Evolutionary conservation across 75 land plant genomes (phyloP), one percentile per base, ranked within the genome.

Genomic region (Sequoiadendron giganteum): DNA sequence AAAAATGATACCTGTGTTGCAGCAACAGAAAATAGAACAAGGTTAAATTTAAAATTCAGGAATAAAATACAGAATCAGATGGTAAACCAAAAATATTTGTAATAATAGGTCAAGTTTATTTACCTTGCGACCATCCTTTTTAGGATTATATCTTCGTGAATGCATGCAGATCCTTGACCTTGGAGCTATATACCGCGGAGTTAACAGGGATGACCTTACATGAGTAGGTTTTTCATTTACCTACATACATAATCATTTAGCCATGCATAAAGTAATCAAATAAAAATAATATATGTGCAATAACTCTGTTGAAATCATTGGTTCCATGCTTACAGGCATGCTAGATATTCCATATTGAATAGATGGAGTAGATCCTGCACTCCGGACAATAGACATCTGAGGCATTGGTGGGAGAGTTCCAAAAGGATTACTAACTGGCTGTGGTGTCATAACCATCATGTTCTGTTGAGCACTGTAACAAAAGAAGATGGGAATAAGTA

Each of bases 261-360:
- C n/a, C 1, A 86, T 86, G 7, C 65, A 16, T 49, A 39, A 95
- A 97, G 2, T 92, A 87, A 16, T 95, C 94, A 96, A 95, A 16
- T 14, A 0, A 14, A 16, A 56, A 16, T 14, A 56, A 56, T 56
- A 36, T 36, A 36, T 36, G 10, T 56, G 10, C 2, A 56, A 36
- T 6, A 16, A 56, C 18, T 14, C 61, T 1, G 0, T 56, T 56
- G 48, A 36, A 52, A 42, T 8, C 42, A 87, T 25, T 25, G 28
- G 10, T 73, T 34, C 86, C 65, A 85, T 16, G 89, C 91, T 92
- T 94, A 96, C 98, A 36, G 38, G 99, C 91, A 96, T 91, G 77
- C 93, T 96, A 79, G 98, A 98, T 61, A 98, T 98, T 76, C 99
- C 99, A 95, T 98, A 98, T 85, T 98, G 98, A 72, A 98, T 86